phyloP scores from a whole-genome alignment of 2,329 filamentous ascomycete genomes.

The Hymenoscyphus repandus region DNA sequence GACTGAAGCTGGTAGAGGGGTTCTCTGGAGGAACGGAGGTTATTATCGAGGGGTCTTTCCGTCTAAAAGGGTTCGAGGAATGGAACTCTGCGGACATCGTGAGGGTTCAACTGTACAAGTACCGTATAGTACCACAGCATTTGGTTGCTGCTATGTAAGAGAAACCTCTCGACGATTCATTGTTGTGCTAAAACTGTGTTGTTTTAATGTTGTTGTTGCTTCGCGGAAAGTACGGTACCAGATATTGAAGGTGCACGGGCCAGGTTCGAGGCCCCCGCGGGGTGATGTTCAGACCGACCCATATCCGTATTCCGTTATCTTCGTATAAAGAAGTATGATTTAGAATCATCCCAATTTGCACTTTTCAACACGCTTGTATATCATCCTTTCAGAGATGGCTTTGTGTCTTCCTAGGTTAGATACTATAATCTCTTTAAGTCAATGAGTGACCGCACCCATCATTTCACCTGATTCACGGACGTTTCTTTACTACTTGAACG shows the following conservation, averaged over 20 bases:
- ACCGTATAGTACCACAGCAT: slow-evolving; percentile 2
- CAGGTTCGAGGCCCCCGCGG: neutral
- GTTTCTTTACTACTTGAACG: no score
- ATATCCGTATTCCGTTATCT: neutral
- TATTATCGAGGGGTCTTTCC: slow-evolving; percentile 21
- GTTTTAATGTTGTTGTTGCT: slow-evolving; percentile 5
- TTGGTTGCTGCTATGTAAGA: neutral
- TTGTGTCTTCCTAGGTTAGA: no score
- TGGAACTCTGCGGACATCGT: slow-evolving; percentile 27
- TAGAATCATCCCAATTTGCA: no score
- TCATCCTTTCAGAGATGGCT: no score
- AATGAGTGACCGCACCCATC: no score
- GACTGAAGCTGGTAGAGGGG: slow-evolving; percentile 14
- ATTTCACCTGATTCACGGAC: no score
- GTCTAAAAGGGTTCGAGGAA: slow-evolving; percentile 32
- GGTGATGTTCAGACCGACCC: neutral
- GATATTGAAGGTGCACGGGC: neutral
- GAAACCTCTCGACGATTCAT: slow-evolving; percentile 2
- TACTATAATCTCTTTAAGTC: no score
- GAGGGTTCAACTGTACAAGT: slow-evolving; percentile 7
- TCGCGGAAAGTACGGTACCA: slow-evolving; percentile 11
- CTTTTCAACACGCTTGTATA: no score
- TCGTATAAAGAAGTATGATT: no score
- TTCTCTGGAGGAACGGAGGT: slow-evolving; percentile 11
- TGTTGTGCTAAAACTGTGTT: neutral